Evolutionary conservation across 805 yeast genomes (phyloP).

Genomic region (Torulaspora franciscae): DNA sequence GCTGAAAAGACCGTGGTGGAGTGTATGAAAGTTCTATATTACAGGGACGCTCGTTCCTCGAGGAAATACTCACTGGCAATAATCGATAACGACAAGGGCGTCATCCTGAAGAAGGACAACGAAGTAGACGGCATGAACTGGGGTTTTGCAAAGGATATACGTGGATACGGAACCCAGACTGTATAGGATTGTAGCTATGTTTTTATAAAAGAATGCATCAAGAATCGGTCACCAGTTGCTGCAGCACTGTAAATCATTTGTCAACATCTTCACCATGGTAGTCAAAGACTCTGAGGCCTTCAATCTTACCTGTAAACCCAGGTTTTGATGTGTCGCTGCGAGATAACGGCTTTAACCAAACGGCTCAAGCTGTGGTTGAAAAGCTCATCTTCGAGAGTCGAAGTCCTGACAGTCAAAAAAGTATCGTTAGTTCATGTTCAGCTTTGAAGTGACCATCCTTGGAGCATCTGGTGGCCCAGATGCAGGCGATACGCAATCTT

Average conservation of each 20-base stretch:
- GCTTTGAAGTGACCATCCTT: slow-evolving; percentile 57
- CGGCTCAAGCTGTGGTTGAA: not conserved
- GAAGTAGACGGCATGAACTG: slow-evolving; percentile 75
- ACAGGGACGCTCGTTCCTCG: slow-evolving; percentile 92
- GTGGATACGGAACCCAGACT: slow-evolving; percentile 81
- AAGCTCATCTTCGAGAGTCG: not conserved
- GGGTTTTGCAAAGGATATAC: slow-evolving; percentile 83
- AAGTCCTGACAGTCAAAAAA: not conserved
- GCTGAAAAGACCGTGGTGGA: slow-evolving; percentile 76
- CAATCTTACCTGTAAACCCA: not conserved
- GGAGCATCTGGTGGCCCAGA: slow-evolving; percentile 87
- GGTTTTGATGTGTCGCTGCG: not conserved
- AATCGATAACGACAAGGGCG: slow-evolving; percentile 57
- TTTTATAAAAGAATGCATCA: slow-evolving; percentile 1
- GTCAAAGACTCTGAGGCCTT: not conserved
- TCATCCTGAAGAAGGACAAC: slow-evolving; percentile 60
- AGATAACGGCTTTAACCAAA: not conserved
- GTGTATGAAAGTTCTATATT: slow-evolving; percentile 89
- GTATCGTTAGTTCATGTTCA: slow-evolving; percentile 8
- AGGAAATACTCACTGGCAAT: slow-evolving; percentile 81
- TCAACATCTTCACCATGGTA: not conserved
- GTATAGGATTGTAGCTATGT: slow-evolving; percentile 27
- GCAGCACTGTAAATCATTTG: not conserved
- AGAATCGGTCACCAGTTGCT: not conserved
- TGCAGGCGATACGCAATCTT: slow-evolving; percentile 64